A percentile compares a stretch with the other conserved stretches of the same genome.
These are phyloP conservation scores for Massariosphaeria phaeospora DNA, from an alignment of 495 filamentous ascomycete species.

Conservation along the genomic window DNA sequence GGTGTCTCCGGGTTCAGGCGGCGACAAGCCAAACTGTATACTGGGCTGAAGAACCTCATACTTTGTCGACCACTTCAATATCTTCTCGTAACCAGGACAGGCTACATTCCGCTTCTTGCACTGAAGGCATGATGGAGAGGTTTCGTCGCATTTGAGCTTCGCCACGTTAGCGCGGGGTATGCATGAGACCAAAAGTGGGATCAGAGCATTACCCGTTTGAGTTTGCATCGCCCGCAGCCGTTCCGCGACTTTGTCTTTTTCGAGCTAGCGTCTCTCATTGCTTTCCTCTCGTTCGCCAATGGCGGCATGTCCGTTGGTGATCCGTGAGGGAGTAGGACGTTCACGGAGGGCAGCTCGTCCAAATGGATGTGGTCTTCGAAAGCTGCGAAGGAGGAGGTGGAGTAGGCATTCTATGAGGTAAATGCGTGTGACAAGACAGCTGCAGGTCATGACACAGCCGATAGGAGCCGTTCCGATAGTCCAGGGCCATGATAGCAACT, in stretches of 20 bases:
- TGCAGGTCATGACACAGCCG: background rate
- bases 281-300: constrained; percentile 5
- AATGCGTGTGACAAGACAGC: background rate
- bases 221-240: constrained; percentile 29
- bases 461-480: constrained; percentile 12
- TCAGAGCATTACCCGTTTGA: constrained; percentile 19
- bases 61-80: constrained; percentile 54
- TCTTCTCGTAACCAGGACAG: constrained; percentile 53
- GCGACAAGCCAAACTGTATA: constrained; percentile 12
- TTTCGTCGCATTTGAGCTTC: constrained; percentile 56
- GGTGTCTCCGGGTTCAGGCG: background rate
- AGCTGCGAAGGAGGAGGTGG: constrained; percentile 12
- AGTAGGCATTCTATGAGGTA: constrained; percentile 5
- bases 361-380: background rate
- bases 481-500: constrained; percentile 7
- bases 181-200: background rate
- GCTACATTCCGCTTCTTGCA: constrained; percentile 48
- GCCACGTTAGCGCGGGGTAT: constrained; percentile 22
- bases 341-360: constrained; percentile 4
- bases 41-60: constrained; percentile 40
- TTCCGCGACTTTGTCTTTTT: constrained; percentile 32
- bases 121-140: constrained; percentile 49
- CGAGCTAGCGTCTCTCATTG: background rate
- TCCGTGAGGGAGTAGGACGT: background rate
- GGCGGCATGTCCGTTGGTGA: constrained; percentile 10